Conservation (phyloP, 176 grass and related monocot genomes). For the Oryza meyeriana region DNA sequence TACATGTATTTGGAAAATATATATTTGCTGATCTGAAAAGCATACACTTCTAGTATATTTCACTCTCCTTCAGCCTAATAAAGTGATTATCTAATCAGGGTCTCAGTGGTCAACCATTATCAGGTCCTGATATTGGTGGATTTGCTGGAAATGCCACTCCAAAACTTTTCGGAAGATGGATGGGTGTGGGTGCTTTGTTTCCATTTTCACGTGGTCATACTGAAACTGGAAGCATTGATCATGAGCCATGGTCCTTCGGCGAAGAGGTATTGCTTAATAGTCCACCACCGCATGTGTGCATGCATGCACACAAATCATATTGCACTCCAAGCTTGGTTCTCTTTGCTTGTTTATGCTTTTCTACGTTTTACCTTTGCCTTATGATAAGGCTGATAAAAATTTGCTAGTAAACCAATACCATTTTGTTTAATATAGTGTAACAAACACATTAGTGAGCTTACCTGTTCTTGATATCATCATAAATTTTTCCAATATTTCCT, state of each 20-base stretch:
- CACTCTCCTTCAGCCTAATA: not conserved
- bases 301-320: not conserved
- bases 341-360: slow-evolving; percentile 2
- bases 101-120: slow-evolving; percentile 86
- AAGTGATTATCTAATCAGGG: slow-evolving; percentile 47
- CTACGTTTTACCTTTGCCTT: not conserved
- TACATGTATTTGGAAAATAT: not conserved
- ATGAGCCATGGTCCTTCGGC: slow-evolving; percentile 94
- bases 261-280: slow-evolving; percentile 65
- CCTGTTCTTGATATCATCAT: slow-evolving; percentile 1
- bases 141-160: slow-evolving; percentile 92
- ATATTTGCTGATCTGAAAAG: not conserved
- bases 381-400: not conserved
- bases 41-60: not conserved
- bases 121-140: slow-evolving; percentile 96
- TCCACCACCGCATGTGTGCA: not conserved
- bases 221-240: slow-evolving; percentile 70
- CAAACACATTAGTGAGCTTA: not conserved
- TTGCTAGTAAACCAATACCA: not conserved
- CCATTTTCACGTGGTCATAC: slow-evolving; percentile 91
- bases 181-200: slow-evolving; percentile 84
- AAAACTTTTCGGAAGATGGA: slow-evolving; percentile 96
- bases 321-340: not conserved
- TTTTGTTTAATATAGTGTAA: slow-evolving; percentile 1
- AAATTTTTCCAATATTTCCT: slow-evolving; percentile 4